A percentile compares a stretch with the other conserved stretches of the same genome.
phyloP scores from a whole-genome alignment of 345 rosid genomes.

The Schrenkiella parvula region DNA sequence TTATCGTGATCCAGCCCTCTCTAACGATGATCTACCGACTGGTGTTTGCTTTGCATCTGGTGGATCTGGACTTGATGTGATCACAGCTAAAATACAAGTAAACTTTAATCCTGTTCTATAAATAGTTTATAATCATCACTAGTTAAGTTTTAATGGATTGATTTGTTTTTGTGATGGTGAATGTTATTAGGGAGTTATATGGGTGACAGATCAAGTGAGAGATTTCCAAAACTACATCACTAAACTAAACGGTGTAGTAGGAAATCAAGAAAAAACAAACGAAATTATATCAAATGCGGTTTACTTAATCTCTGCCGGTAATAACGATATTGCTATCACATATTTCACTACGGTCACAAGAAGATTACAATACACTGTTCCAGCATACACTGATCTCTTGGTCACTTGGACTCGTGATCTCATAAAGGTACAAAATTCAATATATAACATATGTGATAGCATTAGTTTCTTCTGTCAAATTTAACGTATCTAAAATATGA shows the following conservation, averaged over 20 bases:
- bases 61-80: constrained; percentile 31
- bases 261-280: constrained; percentile 40
- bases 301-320: constrained; percentile 42
- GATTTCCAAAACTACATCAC: constrained; percentile 46
- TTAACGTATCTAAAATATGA: not conserved
- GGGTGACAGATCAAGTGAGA: constrained; percentile 40
- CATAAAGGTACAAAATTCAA: constrained; percentile 10
- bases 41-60: constrained; percentile 38
- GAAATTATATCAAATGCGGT: constrained; percentile 38
- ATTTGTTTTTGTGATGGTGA: not conserved
- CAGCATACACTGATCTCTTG: constrained; percentile 21
- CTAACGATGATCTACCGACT: constrained; percentile 14
- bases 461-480: not conserved
- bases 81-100: constrained; percentile 20
- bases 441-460: not conserved
- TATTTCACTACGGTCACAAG: constrained; percentile 25
- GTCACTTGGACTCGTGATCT: constrained; percentile 26
- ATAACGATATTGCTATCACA: constrained; percentile 55
- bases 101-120: not conserved
- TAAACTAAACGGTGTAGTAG: constrained; percentile 36
- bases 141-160: not conserved
- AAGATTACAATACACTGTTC: constrained; percentile 6
- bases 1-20: constrained; percentile 10
- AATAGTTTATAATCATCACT: not conserved
- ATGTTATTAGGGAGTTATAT: constrained; percentile 36